Evolutionary conservation across 768 basidiomycete species (phyloP).

Genomic region (Leccinum fibrillosum): DNA sequence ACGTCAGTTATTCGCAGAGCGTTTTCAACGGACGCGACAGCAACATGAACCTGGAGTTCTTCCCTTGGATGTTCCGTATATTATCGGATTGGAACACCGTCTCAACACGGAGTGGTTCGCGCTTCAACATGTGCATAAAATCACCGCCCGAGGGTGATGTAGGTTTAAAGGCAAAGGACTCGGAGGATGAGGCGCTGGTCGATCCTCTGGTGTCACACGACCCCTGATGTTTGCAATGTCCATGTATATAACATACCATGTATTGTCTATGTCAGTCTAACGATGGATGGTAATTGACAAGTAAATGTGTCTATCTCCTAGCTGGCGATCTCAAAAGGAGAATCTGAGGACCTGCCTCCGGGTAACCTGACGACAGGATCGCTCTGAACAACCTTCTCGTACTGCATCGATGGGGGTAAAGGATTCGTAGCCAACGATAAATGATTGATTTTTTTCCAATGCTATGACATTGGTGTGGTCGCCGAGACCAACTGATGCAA

Average conservation of each 20-base stretch:
- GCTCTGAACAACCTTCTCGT: neutral
- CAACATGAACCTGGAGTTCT: slow-evolving; percentile 10
- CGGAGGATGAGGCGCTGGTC: neutral
- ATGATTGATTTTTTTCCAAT: slow-evolving; percentile 52
- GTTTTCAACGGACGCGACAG: slow-evolving; percentile 20
- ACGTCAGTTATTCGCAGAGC: neutral
- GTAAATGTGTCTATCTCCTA: neutral
- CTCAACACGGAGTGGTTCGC: slow-evolving; percentile 38
- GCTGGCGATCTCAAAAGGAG: neutral
- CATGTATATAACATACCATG: slow-evolving; percentile 8
- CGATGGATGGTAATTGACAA: neutral
- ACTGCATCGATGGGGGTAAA: neutral
- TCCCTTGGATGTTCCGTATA: slow-evolving; percentile 19
- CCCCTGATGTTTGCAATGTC: slow-evolving; percentile 3
- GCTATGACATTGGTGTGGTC: slow-evolving; percentile 49
- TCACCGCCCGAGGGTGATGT: slow-evolving; percentile 12
- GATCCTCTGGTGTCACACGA: neutral
- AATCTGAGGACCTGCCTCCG: slow-evolving; percentile 24
- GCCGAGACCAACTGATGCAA: slow-evolving; percentile 26
- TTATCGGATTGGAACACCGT: slow-evolving; percentile 24
- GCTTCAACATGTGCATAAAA: slow-evolving; percentile 40
- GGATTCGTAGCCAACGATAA: slow-evolving; percentile 33
- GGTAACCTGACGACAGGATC: slow-evolving; percentile 33
- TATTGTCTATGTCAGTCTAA: slow-evolving; percentile 5
- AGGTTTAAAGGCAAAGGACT: slow-evolving; percentile 5